Conservation (phyloP, 106 monocot genomes). For the Triglochin maritima region DNA sequence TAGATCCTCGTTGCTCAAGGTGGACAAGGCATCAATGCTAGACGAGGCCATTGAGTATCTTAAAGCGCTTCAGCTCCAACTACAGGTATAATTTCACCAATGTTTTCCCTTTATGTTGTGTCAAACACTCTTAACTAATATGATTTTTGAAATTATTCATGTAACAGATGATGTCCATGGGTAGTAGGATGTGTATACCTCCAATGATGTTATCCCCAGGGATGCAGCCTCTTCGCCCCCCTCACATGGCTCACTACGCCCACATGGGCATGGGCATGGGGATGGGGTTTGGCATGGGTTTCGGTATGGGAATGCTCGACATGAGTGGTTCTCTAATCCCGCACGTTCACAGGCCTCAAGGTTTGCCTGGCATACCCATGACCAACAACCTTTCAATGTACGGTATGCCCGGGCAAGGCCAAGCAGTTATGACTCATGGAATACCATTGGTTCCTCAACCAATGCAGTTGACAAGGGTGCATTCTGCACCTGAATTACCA, state of each 20-base stretch:
- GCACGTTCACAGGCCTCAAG: conserved; percentile 6
- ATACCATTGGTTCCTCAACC: conserved; percentile 13
- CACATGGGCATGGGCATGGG: conserved; percentile 45
- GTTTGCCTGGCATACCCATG: conserved; percentile 19
- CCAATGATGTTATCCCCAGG: conserved; percentile 65
- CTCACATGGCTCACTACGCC: conserved; percentile 40
- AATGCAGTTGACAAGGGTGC: conserved; percentile 9
- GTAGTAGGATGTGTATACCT: conserved; percentile 58
- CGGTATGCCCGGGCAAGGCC: conserved; percentile 28
- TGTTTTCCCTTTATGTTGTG: conserved; percentile 24
- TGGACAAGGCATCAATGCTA: conserved; percentile 97
- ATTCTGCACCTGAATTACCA: conserved; percentile 3
- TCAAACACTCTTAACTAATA: background rate
- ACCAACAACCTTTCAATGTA: conserved; percentile 15
- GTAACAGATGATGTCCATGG: conserved; percentile 83
- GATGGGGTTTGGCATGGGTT: conserved; percentile 42
- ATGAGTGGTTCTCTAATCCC: conserved; percentile 30
- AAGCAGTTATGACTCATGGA: conserved; percentile 12
- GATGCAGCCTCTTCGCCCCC: conserved; percentile 46
- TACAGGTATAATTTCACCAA: conserved; percentile 44
- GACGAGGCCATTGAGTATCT: conserved; percentile 97
- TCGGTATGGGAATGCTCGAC: conserved; percentile 55
- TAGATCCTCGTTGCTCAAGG: conserved; percentile 18
- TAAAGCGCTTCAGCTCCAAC: conserved; percentile 87
- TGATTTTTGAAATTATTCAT: background rate